Conservation (phyloP, 129 eudicot species). For the Pittosporum tobira region DNA sequence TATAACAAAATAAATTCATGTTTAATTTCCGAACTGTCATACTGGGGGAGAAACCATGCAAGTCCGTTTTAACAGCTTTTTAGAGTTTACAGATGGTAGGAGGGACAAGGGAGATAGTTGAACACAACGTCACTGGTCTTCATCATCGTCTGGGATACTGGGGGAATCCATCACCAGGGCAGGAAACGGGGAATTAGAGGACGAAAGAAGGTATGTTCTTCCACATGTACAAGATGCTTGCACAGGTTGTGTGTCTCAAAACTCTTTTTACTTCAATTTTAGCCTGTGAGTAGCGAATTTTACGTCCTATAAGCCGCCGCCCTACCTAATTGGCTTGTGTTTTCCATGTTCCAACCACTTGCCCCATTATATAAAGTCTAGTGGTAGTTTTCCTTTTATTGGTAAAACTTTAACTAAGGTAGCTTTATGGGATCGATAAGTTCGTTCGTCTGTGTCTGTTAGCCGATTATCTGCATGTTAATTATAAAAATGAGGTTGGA, state of each 20-base stretch:
- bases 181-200: conserved; percentile 64
- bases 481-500: not conserved
- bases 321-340: too few species aligned
- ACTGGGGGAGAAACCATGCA: not conserved
- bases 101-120: conserved; percentile 88
- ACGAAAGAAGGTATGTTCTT: conserved; percentile 77
- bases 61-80: too few species aligned
- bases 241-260: conserved; percentile 61
- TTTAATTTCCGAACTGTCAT: too few species aligned
- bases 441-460: too few species aligned
- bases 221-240: conserved; percentile 82
- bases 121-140: conserved; percentile 74
- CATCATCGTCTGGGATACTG: conserved; percentile 72
- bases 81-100: conserved; percentile 94
- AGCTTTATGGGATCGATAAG: too few species aligned
- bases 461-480: too few species aligned
- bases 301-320: too few species aligned
- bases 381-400: too few species aligned
- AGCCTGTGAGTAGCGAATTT: conserved; percentile 1
- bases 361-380: too few species aligned
- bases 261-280: conserved; percentile 11
- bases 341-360: too few species aligned
- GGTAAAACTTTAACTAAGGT: too few species aligned
- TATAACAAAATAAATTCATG: too few species aligned
- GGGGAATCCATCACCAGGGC: conserved; percentile 61